These are phyloP conservation scores for Thermothielavioides terrestris DNA, from an alignment of 495 filamentous ascomycete species.

Conservation along the genomic window DNA sequence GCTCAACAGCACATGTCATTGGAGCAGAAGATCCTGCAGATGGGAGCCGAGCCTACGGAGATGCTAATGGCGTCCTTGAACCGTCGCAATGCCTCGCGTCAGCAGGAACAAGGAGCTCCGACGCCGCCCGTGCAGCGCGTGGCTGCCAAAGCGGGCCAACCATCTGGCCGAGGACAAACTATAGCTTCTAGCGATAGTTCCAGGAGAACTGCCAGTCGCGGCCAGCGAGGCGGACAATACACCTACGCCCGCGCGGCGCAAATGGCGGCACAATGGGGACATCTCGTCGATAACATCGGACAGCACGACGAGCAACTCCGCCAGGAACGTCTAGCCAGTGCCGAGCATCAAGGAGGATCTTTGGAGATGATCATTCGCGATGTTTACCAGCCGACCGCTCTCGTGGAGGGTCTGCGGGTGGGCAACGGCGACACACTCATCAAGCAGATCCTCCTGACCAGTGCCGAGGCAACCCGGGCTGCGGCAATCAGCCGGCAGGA, in stretches of 20 bases:
- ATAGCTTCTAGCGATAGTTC: too few species aligned
- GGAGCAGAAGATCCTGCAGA: conserved; percentile 5
- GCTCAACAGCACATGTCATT: conserved; percentile 1
- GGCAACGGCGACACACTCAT: not conserved
- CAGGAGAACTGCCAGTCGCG: too few species aligned
- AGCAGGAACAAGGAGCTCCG: too few species aligned
- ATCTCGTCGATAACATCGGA: not conserved
- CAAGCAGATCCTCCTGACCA: not conserved
- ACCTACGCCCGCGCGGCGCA: too few species aligned
- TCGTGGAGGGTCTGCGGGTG: conserved; percentile 6
- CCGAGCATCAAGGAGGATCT: not conserved
- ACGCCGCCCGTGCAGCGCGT: not conserved
- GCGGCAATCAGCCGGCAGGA: not conserved
- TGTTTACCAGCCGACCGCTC: conserved; percentile 6
- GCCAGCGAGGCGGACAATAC: too few species aligned
- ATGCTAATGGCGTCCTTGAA: conserved; percentile 3
- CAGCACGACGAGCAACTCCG: not conserved
- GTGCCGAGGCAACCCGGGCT: not conserved
- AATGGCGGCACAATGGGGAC: not conserved
- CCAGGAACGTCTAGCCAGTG: not conserved
- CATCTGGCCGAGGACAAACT: too few species aligned
- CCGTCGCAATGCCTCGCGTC: not conserved
- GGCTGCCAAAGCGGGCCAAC: too few species aligned
- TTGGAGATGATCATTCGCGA: conserved; percentile 1
- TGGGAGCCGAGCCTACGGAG: not conserved